Evolutionary conservation across 1,284 basidiomycete species (phyloP).

Genomic region (Marasmius fiardii): DNA sequence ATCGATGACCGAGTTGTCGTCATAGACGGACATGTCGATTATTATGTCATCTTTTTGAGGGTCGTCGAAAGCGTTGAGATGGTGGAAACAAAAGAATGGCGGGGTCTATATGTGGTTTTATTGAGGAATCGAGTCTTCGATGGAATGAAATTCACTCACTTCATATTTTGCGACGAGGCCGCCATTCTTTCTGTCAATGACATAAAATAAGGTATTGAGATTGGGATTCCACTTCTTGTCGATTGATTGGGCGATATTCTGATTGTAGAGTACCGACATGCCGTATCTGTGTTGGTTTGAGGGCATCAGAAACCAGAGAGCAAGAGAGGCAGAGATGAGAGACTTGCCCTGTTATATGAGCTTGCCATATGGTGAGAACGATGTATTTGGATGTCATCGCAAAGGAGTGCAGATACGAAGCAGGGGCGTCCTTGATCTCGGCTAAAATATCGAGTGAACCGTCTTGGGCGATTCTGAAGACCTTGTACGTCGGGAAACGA

Average conservation of each 20-base stretch:
- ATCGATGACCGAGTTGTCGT: slow-evolving; percentile 27
- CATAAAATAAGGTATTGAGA: slow-evolving; percentile 28
- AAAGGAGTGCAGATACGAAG: slow-evolving; percentile 33
- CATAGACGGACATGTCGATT: slow-evolving; percentile 32
- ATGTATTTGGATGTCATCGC: slow-evolving; percentile 32
- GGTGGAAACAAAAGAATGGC: slow-evolving; percentile 36
- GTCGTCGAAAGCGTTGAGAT: slow-evolving; percentile 34
- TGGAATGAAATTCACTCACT: slow-evolving; percentile 1
- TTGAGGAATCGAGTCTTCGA: background rate
- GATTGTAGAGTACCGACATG: slow-evolving; percentile 11
- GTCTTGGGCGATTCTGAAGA: slow-evolving; percentile 26
- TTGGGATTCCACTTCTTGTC: slow-evolving; percentile 26
- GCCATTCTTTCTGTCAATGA: slow-evolving; percentile 31
- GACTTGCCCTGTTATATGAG: slow-evolving; percentile 22
- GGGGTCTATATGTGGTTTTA: slow-evolving; percentile 20
- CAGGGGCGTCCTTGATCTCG: slow-evolving; percentile 32
- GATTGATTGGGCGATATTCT: slow-evolving; percentile 29
- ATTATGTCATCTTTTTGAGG: slow-evolving; percentile 28
- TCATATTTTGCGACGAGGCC: slow-evolving; percentile 33
- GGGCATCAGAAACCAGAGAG: background rate
- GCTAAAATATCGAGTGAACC: slow-evolving; percentile 26
- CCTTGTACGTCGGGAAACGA: slow-evolving; percentile 22
- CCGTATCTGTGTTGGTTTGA: slow-evolving; percentile 18
- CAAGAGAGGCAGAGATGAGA: background rate
- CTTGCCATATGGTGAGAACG: slow-evolving; percentile 30